Base-by-base conservation (phyloP, 2,329 filamentous ascomycete species). In the Myriosclerotinia duriaeana region DNA sequence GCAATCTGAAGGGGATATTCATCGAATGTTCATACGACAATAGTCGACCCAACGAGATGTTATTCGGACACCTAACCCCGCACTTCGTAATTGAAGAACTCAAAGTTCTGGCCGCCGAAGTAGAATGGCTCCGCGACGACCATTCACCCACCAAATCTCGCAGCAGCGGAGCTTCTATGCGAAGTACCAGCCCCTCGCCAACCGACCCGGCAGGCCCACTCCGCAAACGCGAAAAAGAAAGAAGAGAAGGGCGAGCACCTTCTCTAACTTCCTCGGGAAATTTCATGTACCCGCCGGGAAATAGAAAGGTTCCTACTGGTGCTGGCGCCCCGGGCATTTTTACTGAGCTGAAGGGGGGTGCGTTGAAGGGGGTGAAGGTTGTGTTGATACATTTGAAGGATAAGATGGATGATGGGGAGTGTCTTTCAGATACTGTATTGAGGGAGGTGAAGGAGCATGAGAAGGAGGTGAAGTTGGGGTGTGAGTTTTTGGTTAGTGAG, bases 321-420 rank as follows among this genome's bases (percentile, higher is more conserved):
- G 30, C 30, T 48, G 20, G 20, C 0, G 20, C 6, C n/a, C n/a
- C 44, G 44, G 44, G 17, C 2, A 11, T 3, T 17, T 44, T 14
- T 44, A 44, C 15, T 12, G 5, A 17, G 2, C 44, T n/a, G 0
- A 20, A 26, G 2, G 4, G 8, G 1, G 30, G 26, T 38, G 7
- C 72, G 8, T 81, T 99, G 5, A 80, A 83, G 63, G 93, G 92
- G 0, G 76, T 98, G 38, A 90, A 87, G 69, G 82, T 99, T 1
- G 88, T 97, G 60, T 87, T 98, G 65, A 98, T 98, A 48, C 95
- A 99, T 76, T 86, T 98, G 74, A 99, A 99, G 77, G 94, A 98
- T 71, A 89, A 85, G 30, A 80, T 97, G 65, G 81, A 83, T 11
- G 93, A 97, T 75, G 91, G 87, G 0, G 85, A 86, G 36, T 77